A percentile compares a stretch with the other conserved stretches of the same genome.
Evolutionary conservation across 129 eudicot genomes (phyloP).

Genomic region (Daucus carota): DH1_v3.0 NC_030388.2:11959001-11959500

Average conservation of each 20-base stretch:
- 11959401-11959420: constrained; percentile 54
- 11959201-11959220: not conserved
- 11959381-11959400: constrained; percentile 72
- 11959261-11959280: constrained; percentile 75
- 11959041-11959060: constrained; percentile 65
- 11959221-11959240: too few species aligned
- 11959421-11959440: constrained; percentile 63
- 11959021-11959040: constrained; percentile 50
- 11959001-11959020: constrained; percentile 64
- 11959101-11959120: constrained; percentile 26
- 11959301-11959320: constrained; percentile 40
- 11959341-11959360: constrained; percentile 89
- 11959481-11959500: constrained; percentile 87
- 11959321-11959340: constrained; percentile 66
- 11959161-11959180: not conserved
- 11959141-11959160: not conserved
- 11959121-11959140: not conserved
- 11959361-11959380: constrained; percentile 91
- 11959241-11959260: constrained; percentile 19
- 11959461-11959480: constrained; percentile 72
- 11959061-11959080: constrained; percentile 86
- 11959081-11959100: constrained; percentile 89
- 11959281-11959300: constrained; percentile 85
- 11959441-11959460: constrained; percentile 72
- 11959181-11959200: not conserved